Conservation (phyloP, 805 yeast genomes). For the Candida pseudoglaebosa region DNA sequence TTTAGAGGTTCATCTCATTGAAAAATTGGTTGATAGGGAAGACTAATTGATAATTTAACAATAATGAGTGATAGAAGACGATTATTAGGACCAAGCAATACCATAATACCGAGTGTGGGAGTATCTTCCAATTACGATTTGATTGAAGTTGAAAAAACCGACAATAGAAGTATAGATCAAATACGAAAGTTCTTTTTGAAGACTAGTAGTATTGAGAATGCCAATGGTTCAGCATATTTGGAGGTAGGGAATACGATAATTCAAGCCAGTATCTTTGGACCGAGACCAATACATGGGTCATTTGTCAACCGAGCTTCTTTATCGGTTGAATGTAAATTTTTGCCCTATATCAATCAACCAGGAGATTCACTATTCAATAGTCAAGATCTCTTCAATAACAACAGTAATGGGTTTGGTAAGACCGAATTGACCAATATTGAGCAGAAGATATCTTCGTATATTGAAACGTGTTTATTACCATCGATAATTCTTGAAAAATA, state of each 20-base stretch:
- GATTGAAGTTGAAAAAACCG: slow-evolving; percentile 4
- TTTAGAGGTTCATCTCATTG: not conserved
- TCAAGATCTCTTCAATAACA: slow-evolving; percentile 11
- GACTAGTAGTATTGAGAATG: slow-evolving; percentile 63
- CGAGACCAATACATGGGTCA: slow-evolving; percentile 77
- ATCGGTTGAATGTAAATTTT: slow-evolving; percentile 55
- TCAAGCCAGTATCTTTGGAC: slow-evolving; percentile 78
- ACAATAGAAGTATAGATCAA: slow-evolving; percentile 11
- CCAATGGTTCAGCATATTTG: slow-evolving; percentile 79
- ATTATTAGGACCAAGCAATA: slow-evolving; percentile 75
- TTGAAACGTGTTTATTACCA: slow-evolving; percentile 50
- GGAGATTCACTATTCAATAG: slow-evolving; percentile 26
- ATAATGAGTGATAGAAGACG: slow-evolving; percentile 70
- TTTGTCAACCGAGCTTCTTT: slow-evolving; percentile 64
- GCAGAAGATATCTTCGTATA: slow-evolving; percentile 48
- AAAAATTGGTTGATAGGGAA: too few species aligned
- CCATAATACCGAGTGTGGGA: slow-evolving; percentile 33
- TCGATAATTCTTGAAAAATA: slow-evolving; percentile 63
- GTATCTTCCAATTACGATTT: slow-evolving; percentile 6
- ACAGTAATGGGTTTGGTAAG: slow-evolving; percentile 20
- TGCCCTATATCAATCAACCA: slow-evolving; percentile 46
- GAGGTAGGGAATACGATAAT: slow-evolving; percentile 63
- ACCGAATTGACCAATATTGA: slow-evolving; percentile 36
- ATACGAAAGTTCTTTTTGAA: slow-evolving; percentile 50
- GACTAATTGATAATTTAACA: not conserved